These are phyloP conservation scores for Coniochaeta pulveracea DNA, from an alignment of 2,329 filamentous ascomycete species.

Conservation along the genomic window DNA sequence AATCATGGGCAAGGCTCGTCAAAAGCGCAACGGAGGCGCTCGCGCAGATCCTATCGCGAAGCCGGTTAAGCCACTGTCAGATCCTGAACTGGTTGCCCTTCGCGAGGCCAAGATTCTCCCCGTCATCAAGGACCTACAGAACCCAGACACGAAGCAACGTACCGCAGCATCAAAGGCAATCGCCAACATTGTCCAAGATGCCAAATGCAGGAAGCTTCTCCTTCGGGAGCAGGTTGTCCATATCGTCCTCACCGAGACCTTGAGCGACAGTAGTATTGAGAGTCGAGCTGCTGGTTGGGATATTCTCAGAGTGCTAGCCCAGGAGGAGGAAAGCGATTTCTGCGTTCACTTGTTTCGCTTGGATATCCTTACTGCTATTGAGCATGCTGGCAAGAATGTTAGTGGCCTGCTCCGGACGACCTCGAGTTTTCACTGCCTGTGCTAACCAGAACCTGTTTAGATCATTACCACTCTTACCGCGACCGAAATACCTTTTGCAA, in stretches of 20 bases:
- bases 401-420: constrained; percentile 20
- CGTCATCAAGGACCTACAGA: constrained; percentile 48
- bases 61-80: constrained; percentile 46
- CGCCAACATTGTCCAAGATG: constrained; percentile 49
- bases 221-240: constrained; percentile 55
- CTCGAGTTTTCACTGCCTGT: not conserved
- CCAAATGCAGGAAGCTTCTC: constrained; percentile 51
- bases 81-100: constrained; percentile 52
- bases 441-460: constrained; percentile 17
- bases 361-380: constrained; percentile 49
- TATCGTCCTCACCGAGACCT: constrained; percentile 50
- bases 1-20: constrained; percentile 49
- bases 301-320: constrained; percentile 48
- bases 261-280: constrained; percentile 52
- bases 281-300: constrained; percentile 57
- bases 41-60: constrained; percentile 46
- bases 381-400: constrained; percentile 42
- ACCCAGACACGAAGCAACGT: constrained; percentile 46
- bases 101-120: constrained; percentile 53
- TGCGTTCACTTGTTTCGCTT: constrained; percentile 53
- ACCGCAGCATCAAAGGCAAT: constrained; percentile 48
- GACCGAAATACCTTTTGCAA: constrained; percentile 29
- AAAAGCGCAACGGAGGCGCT: constrained; percentile 36
- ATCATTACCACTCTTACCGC: constrained; percentile 28
- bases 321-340: constrained; percentile 56